These are phyloP conservation scores for Botrytis porri DNA, from an alignment of 2,329 filamentous ascomycete genomes.

Conservation along the genomic window DNA sequence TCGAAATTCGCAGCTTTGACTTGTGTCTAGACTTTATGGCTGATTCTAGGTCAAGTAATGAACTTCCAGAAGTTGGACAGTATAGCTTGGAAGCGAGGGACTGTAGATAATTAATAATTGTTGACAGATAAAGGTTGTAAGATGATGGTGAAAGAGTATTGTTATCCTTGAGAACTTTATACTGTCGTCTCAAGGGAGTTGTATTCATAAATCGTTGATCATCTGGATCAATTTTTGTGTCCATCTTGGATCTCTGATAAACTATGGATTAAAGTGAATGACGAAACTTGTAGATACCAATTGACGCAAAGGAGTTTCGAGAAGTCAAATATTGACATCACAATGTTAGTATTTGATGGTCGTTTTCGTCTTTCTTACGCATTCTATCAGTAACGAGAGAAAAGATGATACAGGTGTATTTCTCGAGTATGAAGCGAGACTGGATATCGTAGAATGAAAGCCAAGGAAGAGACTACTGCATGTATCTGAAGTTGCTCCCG, in stretches of 20 bases:
- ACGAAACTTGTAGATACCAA: too few species aligned
- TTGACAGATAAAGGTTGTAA: neutral
- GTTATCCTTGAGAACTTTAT: too few species aligned
- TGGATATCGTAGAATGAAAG: fast-evolving
- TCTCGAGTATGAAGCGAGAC: neutral
- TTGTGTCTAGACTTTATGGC: neutral
- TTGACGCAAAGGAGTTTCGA: too few species aligned
- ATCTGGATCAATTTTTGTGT: too few species aligned
- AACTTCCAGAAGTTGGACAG: neutral
- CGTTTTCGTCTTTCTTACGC: neutral
- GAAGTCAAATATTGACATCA: neutral
- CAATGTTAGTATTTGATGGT: fast-evolving
- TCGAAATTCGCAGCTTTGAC: neutral
- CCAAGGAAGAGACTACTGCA: neutral
- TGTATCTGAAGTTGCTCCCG: neutral
- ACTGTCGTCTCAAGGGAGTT: too few species aligned
- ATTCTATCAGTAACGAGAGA: too few species aligned
- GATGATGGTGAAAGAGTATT: neutral
- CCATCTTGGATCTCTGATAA: too few species aligned
- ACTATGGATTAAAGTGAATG: too few species aligned
- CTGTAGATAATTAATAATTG: fast-evolving
- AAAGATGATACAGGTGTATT: neutral
- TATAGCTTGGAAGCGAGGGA: neutral
- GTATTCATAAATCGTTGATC: too few species aligned
- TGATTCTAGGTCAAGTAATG: neutral